phyloP scores from a whole-genome alignment of 176 grass and related monocot genomes.

The Bothriochloa decipiens region DNA sequence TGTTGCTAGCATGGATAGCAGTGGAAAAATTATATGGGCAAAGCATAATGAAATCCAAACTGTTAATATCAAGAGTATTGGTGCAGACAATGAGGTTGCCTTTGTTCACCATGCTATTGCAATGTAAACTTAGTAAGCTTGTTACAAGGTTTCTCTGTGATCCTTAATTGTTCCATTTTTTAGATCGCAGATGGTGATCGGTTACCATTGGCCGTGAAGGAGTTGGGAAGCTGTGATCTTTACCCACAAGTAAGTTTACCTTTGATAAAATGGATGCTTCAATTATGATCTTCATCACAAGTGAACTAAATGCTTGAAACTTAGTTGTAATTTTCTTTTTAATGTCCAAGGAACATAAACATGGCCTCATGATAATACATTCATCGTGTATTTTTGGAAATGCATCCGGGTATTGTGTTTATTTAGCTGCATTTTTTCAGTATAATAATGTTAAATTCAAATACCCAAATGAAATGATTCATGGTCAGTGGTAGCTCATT shows the following conservation, averaged over 20 bases:
- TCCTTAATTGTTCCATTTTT: constrained; percentile 29
- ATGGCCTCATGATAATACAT: background rate
- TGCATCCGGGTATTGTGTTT: background rate
- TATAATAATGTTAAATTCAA: constrained; percentile 8
- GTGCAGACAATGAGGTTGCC: constrained; percentile 88
- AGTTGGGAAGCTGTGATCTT: constrained; percentile 98
- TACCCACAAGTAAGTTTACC: constrained; percentile 90
- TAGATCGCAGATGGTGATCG: constrained; percentile 92
- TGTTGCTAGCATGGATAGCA: constrained; percentile 96
- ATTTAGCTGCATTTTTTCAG: constrained; percentile 27
- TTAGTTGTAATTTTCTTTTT: constrained; percentile 18
- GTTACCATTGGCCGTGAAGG: constrained; percentile 88
- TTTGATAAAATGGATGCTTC: constrained; percentile 33
- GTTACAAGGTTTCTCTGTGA: constrained; percentile 15
- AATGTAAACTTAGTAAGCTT: constrained; percentile 25
- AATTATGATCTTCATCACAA: background rate
- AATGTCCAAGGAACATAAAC: background rate
- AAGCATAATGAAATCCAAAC: constrained; percentile 99
- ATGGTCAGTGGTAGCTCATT: constrained; percentile 2
- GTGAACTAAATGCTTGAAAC: constrained; percentile 4
- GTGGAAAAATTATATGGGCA: constrained; percentile 99
- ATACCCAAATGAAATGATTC: background rate
- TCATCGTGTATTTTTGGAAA: constrained; percentile 7
- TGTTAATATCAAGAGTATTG: constrained; percentile 93
- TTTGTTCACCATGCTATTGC: constrained; percentile 34